phyloP scores from a whole-genome alignment of 2,329 filamentous ascomycete genomes.

The Aspergillus thermomutatus region DNA sequence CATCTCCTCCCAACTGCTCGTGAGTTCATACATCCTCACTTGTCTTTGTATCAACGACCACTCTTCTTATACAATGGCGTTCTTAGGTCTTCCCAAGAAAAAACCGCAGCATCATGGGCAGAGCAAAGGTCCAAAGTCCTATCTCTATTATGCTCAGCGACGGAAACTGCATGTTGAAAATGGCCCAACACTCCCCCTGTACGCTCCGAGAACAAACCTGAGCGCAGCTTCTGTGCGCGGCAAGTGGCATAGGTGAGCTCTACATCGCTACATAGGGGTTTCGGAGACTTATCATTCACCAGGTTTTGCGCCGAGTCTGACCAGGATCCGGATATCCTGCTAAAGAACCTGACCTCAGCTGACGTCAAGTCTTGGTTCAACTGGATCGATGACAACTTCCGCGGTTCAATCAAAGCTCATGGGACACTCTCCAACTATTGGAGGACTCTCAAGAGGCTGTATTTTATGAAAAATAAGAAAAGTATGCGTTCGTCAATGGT shows the following conservation, averaged over 20 bases:
- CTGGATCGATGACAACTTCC: slow-evolving; percentile 16
- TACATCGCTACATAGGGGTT: not conserved
- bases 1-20: no score
- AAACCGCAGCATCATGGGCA: slow-evolving; percentile 6
- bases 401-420: slow-evolving; percentile 12
- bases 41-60: no score
- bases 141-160: slow-evolving; percentile 12
- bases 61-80: slow-evolving; percentile 3
- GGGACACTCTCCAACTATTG: slow-evolving; percentile 12
- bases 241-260: slow-evolving; percentile 12
- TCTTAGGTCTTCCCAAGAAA: slow-evolving; percentile 10
- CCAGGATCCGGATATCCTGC: slow-evolving; percentile 7
- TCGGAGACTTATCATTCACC: not conserved
- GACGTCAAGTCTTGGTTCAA: slow-evolving; percentile 18
- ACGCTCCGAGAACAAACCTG: slow-evolving; percentile 13
- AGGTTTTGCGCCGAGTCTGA: slow-evolving; percentile 13
- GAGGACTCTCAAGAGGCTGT: slow-evolving; percentile 17
- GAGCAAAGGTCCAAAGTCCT: slow-evolving; percentile 5
- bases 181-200: slow-evolving; percentile 10
- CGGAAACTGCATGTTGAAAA: slow-evolving; percentile 8
- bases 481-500: slow-evolving; percentile 7
- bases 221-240: slow-evolving; percentile 12
- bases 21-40: no score
- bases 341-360: slow-evolving; percentile 9
- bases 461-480: slow-evolving; percentile 11